Percentiles rank a stretch among this genome's conserved stretches.
phyloP scores from a whole-genome alignment of 2,329 filamentous ascomycete species.

The Chalaropsis thielavioides region DNA sequence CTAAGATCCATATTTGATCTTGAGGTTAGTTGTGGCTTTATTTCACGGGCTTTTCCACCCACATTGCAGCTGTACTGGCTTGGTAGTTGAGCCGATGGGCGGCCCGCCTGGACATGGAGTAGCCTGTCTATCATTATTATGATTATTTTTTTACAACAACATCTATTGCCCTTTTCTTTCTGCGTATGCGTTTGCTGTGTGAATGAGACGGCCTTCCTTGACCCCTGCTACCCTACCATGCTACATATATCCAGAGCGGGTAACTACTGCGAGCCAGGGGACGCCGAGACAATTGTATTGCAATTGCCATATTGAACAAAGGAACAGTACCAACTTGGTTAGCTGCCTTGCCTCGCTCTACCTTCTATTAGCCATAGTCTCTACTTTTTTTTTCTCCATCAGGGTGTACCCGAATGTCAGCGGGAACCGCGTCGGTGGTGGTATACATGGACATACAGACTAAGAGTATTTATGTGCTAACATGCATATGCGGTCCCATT shows the following conservation, averaged over 20 bases:
- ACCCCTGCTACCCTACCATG: no score
- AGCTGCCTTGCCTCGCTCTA: background rate
- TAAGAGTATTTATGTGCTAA: background rate
- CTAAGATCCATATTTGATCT: background rate
- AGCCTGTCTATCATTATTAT: no score
- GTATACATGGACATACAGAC: background rate
- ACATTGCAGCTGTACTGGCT: no score
- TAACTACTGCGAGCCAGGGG: background rate
- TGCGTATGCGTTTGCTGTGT: no score
- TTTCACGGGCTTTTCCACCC: background rate
- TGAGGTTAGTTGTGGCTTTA: background rate
- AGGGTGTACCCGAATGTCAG: background rate
- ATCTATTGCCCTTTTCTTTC: no score
- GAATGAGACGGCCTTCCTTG: no score
- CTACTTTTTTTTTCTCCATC: background rate
- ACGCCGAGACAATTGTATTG: background rate
- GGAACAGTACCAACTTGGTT: background rate
- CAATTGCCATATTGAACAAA: constrained; percentile 4
- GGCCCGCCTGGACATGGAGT: no score
- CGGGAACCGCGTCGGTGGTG: background rate
- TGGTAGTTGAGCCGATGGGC: no score
- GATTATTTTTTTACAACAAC: no score
- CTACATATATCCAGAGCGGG: background rate
- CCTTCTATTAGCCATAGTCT: background rate
- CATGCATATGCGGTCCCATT: background rate